A percentile compares a stretch with the other conserved stretches of the same genome.
These are phyloP conservation scores for Ophioceras dolichostomum DNA, from an alignment of 2,329 filamentous ascomycete species.

Conservation along the genomic window DNA sequence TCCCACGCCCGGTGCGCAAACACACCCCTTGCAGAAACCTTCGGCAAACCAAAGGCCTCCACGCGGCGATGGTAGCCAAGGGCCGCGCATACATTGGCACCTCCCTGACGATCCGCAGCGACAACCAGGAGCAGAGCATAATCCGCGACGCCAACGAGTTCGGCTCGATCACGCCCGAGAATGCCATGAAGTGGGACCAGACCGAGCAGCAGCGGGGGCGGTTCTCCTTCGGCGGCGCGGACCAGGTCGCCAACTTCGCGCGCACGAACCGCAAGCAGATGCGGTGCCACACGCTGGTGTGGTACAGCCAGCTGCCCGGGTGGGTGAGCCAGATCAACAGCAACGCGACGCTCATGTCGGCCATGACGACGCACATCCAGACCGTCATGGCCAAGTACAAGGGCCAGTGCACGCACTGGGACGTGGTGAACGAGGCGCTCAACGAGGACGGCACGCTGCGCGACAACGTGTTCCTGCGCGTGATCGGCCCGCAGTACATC, in stretches of 20 bases:
- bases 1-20: too few relatives aligned
- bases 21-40: not conserved
- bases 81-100: constrained; percentile 39
- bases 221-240: constrained; percentile 43
- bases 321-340: constrained; percentile 41
- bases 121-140: constrained; percentile 36
- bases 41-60: constrained; percentile 6
- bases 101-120: constrained; percentile 40
- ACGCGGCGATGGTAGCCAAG: constrained; percentile 13
- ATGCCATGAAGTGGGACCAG: constrained; percentile 41
- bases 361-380: constrained; percentile 47
- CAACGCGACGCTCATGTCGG: constrained; percentile 34
- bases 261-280: constrained; percentile 26
- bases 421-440: constrained; percentile 41
- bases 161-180: constrained; percentile 39
- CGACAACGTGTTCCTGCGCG: constrained; percentile 29
- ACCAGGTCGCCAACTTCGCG: constrained; percentile 29
- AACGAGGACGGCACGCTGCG: constrained; percentile 36
- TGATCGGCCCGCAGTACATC: constrained; percentile 37
- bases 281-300: constrained; percentile 40
- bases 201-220: constrained; percentile 39
- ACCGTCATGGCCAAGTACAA: constrained; percentile 42
- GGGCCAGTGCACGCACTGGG: constrained; percentile 36
- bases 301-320: constrained; percentile 33
- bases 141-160: constrained; percentile 39